Evolutionary conservation across 306 rosid species (phyloP).

Genomic region (Heteromeles arbutifolia): DNA sequence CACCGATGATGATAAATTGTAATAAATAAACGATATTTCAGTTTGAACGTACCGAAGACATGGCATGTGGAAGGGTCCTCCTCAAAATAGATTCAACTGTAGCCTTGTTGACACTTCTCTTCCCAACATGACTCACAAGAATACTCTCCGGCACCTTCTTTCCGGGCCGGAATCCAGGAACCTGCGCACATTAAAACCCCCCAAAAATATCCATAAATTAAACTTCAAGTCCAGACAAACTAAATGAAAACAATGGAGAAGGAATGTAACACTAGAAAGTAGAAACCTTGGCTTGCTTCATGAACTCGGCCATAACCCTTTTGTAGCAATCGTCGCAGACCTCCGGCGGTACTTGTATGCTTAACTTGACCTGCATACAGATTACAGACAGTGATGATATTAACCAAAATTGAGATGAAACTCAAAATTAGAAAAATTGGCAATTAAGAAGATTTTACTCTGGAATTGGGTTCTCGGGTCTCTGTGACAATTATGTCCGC

Average conservation of each 20-base stretch:
- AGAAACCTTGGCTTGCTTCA: constrained; percentile 67
- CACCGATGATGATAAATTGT: background rate
- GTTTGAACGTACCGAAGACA: constrained; percentile 48
- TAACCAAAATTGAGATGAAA: background rate
- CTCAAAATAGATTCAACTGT: constrained; percentile 72
- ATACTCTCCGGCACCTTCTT: constrained; percentile 68
- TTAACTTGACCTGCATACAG: constrained; percentile 67
- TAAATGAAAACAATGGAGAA: background rate
- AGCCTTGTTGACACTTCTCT: constrained; percentile 61
- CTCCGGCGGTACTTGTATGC: constrained; percentile 66
- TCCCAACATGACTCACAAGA: constrained; percentile 62
- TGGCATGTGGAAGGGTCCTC: constrained; percentile 92
- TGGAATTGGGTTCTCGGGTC: constrained; percentile 60
- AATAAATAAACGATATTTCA: background rate
- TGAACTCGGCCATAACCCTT: constrained; percentile 59
- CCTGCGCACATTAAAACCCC: constrained; percentile 29
- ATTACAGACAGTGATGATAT: background rate
- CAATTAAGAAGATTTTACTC: constrained; percentile 29
- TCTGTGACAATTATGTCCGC: constrained; percentile 55
- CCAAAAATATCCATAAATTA: background rate
- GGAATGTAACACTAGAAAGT: background rate
- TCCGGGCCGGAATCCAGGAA: constrained; percentile 89
- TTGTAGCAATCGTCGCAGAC: constrained; percentile 83
- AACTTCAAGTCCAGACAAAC: background rate
- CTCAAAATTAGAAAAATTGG: background rate